A percentile compares a stretch with the other conserved stretches of the same genome.
Conservation (phyloP, 331 rosid genomes). For the Quercus lobata region DNA sequence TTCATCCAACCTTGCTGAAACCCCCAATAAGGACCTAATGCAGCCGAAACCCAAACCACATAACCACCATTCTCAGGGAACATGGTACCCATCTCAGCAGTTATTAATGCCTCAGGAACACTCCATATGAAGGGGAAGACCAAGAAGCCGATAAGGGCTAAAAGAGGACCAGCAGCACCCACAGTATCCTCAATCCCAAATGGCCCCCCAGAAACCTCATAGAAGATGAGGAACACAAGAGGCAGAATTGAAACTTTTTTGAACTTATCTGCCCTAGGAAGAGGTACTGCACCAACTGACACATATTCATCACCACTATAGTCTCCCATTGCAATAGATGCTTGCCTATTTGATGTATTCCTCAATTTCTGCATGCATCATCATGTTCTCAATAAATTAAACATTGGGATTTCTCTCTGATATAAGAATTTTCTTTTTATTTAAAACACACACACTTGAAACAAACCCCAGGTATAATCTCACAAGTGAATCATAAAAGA, state of each 20-base stretch:
- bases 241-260: constrained; percentile 72
- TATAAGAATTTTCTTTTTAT: not conserved
- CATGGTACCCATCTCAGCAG: constrained; percentile 98
- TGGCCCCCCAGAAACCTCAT: constrained; percentile 96
- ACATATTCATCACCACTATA: constrained; percentile 28
- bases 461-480: not conserved
- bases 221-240: constrained; percentile 85
- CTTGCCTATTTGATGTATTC: constrained; percentile 34
- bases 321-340: constrained; percentile 53
- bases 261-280: constrained; percentile 35
- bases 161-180: constrained; percentile 85
- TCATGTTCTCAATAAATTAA: constrained; percentile 7
- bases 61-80: constrained; percentile 92
- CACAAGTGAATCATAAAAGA: not conserved
- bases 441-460: not conserved
- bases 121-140: constrained; percentile 90
- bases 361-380: constrained; percentile 54
- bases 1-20: constrained; percentile 98
- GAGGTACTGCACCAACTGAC: constrained; percentile 42
- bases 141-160: constrained; percentile 76
- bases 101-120: constrained; percentile 84
- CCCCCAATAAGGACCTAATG: constrained; percentile 91
- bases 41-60: constrained; percentile 85
- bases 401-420: not conserved
- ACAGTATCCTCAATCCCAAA: constrained; percentile 88